Conservation (phyloP, 73 alveolate species). For the Tetrahymena thermophila region DNA sequence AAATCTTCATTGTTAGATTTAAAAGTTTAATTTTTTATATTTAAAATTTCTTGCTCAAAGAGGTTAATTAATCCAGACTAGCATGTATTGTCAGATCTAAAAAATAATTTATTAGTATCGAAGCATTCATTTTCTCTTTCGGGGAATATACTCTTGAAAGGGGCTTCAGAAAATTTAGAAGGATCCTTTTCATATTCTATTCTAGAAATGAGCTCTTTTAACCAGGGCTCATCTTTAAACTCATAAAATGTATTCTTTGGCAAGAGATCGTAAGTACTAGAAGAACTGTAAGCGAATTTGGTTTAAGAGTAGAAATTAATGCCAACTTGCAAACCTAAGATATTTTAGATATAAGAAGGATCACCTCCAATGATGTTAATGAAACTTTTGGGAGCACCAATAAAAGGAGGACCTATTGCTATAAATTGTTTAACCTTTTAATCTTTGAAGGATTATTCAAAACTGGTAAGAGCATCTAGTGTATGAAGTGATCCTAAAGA, state of each 20-base stretch:
- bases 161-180: background rate
- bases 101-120: background rate
- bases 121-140: background rate
- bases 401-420: slow-evolving; percentile 26
- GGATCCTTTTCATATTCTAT: slow-evolving; percentile 11
- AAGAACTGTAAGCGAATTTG: slow-evolving; percentile 5
- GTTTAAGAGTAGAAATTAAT: slow-evolving; percentile 29
- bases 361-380: slow-evolving; percentile 27
- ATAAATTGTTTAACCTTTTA: slow-evolving; percentile 14
- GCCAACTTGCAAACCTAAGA: slow-evolving; percentile 11
- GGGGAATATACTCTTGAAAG: slow-evolving; percentile 8
- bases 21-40: background rate
- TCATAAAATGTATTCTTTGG: slow-evolving; percentile 31
- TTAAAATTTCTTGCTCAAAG: slow-evolving; percentile 9
- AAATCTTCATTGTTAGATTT: background rate
- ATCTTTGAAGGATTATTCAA: slow-evolving; percentile 4
- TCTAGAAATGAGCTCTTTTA: slow-evolving; percentile 17
- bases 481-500: slow-evolving; percentile 38
- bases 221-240: slow-evolving; percentile 16
- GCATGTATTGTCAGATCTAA: slow-evolving; percentile 11
- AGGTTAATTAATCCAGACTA: background rate
- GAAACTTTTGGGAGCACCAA: slow-evolving; percentile 35
- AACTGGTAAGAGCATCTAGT: background rate
- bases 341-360: slow-evolving; percentile 12
- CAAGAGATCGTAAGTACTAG: slow-evolving; percentile 21